Percentiles rank a stretch among this genome's conserved stretches.
Evolutionary conservation across 768 basidiomycete species (phyloP).

Genomic region (Lactarius indigo): DNA sequence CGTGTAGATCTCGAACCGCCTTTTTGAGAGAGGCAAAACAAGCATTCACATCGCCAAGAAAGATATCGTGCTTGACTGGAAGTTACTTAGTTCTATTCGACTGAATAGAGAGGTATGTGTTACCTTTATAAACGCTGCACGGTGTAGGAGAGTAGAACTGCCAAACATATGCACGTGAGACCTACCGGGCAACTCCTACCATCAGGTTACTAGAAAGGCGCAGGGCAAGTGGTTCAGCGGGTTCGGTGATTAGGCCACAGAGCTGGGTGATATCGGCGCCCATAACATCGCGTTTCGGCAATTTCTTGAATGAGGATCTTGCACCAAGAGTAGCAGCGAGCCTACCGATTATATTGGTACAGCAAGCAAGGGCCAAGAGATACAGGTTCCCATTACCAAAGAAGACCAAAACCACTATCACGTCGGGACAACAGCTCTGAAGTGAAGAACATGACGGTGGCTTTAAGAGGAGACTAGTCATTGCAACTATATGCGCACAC

Average conservation of each 20-base stretch:
- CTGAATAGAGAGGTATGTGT: background rate
- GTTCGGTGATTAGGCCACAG: slow-evolving; percentile 76
- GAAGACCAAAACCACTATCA: slow-evolving; percentile 86
- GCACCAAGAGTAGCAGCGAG: slow-evolving; percentile 88
- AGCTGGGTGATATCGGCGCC: slow-evolving; percentile 79
- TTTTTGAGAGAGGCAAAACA: slow-evolving; percentile 79
- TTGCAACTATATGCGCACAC: background rate
- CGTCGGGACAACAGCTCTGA: slow-evolving; percentile 74
- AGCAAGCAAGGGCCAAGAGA: slow-evolving; percentile 2
- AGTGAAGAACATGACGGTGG: slow-evolving; percentile 73
- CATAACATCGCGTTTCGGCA: slow-evolving; percentile 80
- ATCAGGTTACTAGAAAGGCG: slow-evolving; percentile 85
- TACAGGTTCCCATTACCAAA: slow-evolving; percentile 50
- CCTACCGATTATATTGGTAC: slow-evolving; percentile 42
- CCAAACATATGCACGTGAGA: slow-evolving; percentile 6
- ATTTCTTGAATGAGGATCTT: slow-evolving; percentile 78
- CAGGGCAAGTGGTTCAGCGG: slow-evolving; percentile 82
- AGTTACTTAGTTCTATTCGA: background rate
- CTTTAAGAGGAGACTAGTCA: background rate
- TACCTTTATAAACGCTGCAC: slow-evolving; percentile 49
- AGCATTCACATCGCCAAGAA: slow-evolving; percentile 72
- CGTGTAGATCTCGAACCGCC: slow-evolving; percentile 63
- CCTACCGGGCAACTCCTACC: slow-evolving; percentile 85
- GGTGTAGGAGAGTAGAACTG: background rate
- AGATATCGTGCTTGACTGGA: slow-evolving; percentile 80